phyloP scores from a whole-genome alignment of 768 basidiomycete species.

The Lactarius indigo region DNA sequence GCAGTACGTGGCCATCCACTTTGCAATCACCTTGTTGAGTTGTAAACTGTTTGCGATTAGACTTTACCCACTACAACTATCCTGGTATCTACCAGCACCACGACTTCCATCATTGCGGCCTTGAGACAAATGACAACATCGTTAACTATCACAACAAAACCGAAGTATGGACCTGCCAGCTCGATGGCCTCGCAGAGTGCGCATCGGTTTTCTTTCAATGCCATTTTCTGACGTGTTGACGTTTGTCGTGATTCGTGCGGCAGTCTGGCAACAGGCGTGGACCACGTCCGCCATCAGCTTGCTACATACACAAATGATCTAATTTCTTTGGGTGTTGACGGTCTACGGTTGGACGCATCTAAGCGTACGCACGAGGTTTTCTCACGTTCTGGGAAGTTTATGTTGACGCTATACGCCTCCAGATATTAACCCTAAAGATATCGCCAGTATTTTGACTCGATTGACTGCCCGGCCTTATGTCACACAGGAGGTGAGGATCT shows the following conservation, averaged over 20 bases:
- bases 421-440: constrained; percentile 55
- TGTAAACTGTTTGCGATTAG: neutral
- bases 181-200: constrained; percentile 40
- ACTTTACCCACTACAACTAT: constrained; percentile 49
- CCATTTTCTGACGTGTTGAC: neutral
- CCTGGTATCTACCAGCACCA: constrained; percentile 33
- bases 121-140: constrained; percentile 50
- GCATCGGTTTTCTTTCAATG: constrained; percentile 11
- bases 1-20: neutral
- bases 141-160: constrained; percentile 49
- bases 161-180: constrained; percentile 48
- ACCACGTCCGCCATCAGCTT: constrained; percentile 51
- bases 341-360: constrained; percentile 59
- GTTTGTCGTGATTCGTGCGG: neutral
- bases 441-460: constrained; percentile 49
- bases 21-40: neutral
- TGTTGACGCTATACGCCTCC: neutral
- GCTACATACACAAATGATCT: constrained; percentile 59
- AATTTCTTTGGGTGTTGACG: constrained; percentile 58
- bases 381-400: neutral
- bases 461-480: constrained; percentile 48
- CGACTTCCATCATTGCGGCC: constrained; percentile 65
- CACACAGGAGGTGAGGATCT: constrained; percentile 49
- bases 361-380: constrained; percentile 44
- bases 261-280: constrained; percentile 60